Percentiles rank a stretch among this genome's conserved stretches.
Conservation (phyloP, 2,329 filamentous ascomycete species). For the Sclerotinia borealis region DNA sequence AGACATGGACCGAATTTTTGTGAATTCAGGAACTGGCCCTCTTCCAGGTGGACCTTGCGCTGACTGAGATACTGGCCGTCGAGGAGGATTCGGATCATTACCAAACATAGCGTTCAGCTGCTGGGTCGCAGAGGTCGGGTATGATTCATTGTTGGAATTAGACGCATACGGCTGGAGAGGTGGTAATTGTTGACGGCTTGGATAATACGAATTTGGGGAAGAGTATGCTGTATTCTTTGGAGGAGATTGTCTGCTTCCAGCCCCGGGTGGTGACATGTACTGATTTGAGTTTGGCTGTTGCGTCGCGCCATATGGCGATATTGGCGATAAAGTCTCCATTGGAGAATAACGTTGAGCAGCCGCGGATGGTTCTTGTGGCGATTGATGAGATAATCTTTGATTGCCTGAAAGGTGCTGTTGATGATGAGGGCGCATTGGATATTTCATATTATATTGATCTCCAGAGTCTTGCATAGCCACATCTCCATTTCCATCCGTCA, state of each 20-base stretch:
- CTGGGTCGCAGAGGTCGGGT: conserved; percentile 63
- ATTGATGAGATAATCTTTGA: conserved; percentile 57
- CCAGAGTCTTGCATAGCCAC: conserved; percentile 80
- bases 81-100: conserved; percentile 53
- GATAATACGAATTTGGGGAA: conserved; percentile 53
- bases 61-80: conserved; percentile 45
- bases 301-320: conserved; percentile 68
- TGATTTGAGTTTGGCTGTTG: conserved; percentile 42
- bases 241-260: conserved; percentile 68
- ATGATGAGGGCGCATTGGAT: conserved; percentile 72
- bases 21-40: conserved; percentile 81
- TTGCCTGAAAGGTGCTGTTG: conserved; percentile 60
- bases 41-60: conserved; percentile 42
- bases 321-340: conserved; percentile 82
- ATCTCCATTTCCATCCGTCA: conserved; percentile 69
- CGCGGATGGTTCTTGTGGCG: conserved; percentile 68
- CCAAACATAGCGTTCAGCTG: conserved; percentile 62
- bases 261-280: conserved; percentile 39
- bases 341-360: conserved; percentile 91
- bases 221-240: conserved; percentile 60
- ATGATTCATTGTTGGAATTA: conserved; percentile 60
- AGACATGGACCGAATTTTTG: conserved; percentile 63
- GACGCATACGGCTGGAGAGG: conserved; percentile 65
- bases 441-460: conserved; percentile 79
- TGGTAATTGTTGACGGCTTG: conserved; percentile 58